A percentile compares a stretch with the other conserved stretches of the same genome.
phyloP scores from a whole-genome alignment of 768 basidiomycete genomes.

The Trametopsis cervina region DNA sequence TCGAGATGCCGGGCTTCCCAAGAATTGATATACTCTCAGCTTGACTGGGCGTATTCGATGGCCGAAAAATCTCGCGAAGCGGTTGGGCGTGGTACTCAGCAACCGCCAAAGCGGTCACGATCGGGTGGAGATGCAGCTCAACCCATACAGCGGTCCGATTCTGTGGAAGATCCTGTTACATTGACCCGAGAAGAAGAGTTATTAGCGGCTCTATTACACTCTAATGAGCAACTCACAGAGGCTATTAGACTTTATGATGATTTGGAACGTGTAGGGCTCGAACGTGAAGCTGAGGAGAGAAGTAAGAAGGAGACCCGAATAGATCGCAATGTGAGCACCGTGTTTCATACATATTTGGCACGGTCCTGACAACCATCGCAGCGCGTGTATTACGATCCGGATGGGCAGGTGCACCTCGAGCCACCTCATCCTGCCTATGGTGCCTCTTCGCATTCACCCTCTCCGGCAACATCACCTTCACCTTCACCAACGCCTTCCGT shows the following conservation, averaged over 20 bases:
- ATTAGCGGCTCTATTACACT: slow-evolving; percentile 62
- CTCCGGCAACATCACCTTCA: slow-evolving; percentile 38
- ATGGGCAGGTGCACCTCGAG: slow-evolving; percentile 27
- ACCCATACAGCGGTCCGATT: slow-evolving; percentile 1
- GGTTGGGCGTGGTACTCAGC: slow-evolving; percentile 7
- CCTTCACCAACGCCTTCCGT: slow-evolving; percentile 28
- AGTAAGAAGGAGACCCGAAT: slow-evolving; percentile 64
- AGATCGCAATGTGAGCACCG: slow-evolving; percentile 51
- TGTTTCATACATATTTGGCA: not conserved
- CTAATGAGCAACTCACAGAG: slow-evolving; percentile 64
- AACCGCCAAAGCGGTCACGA: slow-evolving; percentile 8
- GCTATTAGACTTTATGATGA: slow-evolving; percentile 75
- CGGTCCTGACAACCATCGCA: slow-evolving; percentile 12
- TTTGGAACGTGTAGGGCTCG: slow-evolving; percentile 53
- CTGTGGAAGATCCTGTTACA: slow-evolving; percentile 26
- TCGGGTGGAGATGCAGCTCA: slow-evolving; percentile 2
- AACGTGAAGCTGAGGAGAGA: slow-evolving; percentile 59
- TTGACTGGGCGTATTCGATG: slow-evolving; percentile 83
- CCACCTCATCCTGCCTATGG: slow-evolving; percentile 19
- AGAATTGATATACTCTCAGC: slow-evolving; percentile 80
- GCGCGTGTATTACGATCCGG: slow-evolving; percentile 33
- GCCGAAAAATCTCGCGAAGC: slow-evolving; percentile 60
- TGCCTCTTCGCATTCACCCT: slow-evolving; percentile 37
- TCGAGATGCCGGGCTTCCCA: slow-evolving; percentile 73
- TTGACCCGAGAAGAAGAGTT: slow-evolving; percentile 70